Evolutionary conservation across 495 filamentous ascomycete species (phyloP).

Genomic region (Penicillium manginii): DNA sequence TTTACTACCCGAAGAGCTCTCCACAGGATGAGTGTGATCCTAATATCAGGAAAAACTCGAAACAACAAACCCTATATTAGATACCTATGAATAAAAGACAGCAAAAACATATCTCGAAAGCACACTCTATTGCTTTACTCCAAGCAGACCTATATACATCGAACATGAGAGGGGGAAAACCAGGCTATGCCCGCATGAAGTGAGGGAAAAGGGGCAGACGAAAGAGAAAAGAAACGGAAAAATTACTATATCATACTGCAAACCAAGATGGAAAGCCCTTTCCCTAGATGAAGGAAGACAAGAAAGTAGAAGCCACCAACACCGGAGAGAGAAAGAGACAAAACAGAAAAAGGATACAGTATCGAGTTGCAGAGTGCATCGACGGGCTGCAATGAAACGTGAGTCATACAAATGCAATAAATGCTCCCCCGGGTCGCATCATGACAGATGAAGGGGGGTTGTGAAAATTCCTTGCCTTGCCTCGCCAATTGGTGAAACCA

Average conservation of each 20-base stretch:
- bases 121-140: conserved; percentile 30
- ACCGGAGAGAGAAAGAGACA: conserved; percentile 18
- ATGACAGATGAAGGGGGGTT: not conserved
- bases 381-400: conserved; percentile 39
- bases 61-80: not conserved
- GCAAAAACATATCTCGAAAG: not conserved
- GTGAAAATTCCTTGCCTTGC: not conserved
- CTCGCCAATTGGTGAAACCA: not conserved
- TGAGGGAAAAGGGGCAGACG: conserved; percentile 7
- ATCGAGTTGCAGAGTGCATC: conserved; percentile 21
- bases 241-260: conserved; percentile 31
- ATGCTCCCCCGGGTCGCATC: conserved; percentile 10
- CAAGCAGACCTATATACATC: conserved; percentile 35
- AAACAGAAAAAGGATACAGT: conserved; percentile 11
- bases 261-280: conserved; percentile 16
- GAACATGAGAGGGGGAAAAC: conserved; percentile 16
- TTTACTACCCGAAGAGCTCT: no score
- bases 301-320: conserved; percentile 34
- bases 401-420: conserved; percentile 40
- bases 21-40: no score
- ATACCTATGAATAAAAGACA: not conserved
- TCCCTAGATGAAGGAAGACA: conserved; percentile 19
- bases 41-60: not conserved
- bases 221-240: conserved; percentile 19
- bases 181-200: conserved; percentile 31